Percentiles rank a stretch among this genome's conserved stretches.
phyloP scores from a whole-genome alignment of 164 flowering plant species.

The Dillenia suffruticosa region DNA sequence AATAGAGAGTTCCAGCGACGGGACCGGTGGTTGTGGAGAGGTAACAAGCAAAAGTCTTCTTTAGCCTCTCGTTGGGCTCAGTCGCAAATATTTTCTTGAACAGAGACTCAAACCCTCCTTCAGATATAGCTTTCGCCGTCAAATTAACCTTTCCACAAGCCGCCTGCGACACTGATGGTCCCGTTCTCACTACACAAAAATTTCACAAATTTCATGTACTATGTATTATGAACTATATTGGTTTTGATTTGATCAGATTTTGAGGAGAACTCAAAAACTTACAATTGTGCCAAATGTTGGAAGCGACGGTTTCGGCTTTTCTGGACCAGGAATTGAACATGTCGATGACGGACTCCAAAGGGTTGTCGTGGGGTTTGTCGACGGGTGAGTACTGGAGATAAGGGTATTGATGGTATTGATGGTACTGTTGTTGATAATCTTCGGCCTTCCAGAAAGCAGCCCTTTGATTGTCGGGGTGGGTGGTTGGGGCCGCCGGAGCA shows the following conservation, averaged over 20 bases:
- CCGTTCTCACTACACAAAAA: conserved; percentile 45
- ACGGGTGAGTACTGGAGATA: conserved; percentile 32
- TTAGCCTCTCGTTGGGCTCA: conserved; percentile 43
- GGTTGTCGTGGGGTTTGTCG: conserved; percentile 26
- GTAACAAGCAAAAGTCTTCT: conserved; percentile 65
- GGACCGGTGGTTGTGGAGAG: conserved; percentile 64
- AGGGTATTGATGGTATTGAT: conserved; percentile 26
- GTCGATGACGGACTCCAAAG: conserved; percentile 34
- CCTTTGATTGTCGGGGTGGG: conserved; percentile 28
- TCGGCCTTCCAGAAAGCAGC: conserved; percentile 26
- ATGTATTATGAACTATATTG: too few species aligned
- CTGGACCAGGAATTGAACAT: conserved; percentile 35
- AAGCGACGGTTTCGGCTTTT: conserved; percentile 38
- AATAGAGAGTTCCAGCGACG: conserved; percentile 64
- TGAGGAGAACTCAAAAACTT: conserved; percentile 1
- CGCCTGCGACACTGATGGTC: conserved; percentile 42
- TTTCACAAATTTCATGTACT: neutral
- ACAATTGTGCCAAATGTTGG: conserved; percentile 48
- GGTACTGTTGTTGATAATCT: conserved; percentile 6
- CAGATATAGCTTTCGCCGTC: conserved; percentile 45
- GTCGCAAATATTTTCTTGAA: conserved; percentile 45
- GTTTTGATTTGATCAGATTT: too few species aligned
- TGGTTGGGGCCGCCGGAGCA: conserved; percentile 20
- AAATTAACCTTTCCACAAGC: conserved; percentile 61
- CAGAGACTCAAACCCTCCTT: conserved; percentile 58